Evolutionary conservation across 768 basidiomycete species (phyloP), one percentile per base, ranked within the genome.

Genomic region (Russula griseocarnosa): DNA sequence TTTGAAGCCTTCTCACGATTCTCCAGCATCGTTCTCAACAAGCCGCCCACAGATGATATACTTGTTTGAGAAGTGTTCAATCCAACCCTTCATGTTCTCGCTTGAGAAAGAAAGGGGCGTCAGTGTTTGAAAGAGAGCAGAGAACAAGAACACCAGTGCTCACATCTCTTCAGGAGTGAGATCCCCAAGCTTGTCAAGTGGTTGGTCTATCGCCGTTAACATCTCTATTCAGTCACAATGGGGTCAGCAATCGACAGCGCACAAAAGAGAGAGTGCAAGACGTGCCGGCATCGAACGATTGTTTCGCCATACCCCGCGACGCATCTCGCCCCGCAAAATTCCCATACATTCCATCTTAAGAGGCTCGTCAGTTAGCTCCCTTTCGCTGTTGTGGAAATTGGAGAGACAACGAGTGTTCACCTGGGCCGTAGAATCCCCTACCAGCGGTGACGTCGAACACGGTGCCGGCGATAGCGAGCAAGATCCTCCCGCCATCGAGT

Each of bases 261-360:
- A 26, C 32, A 28, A 40, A 40, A 11, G 58, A 11, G 40, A 71
- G n/a, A 30, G 10, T 7, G 40, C 22, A 32, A 18, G 11, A 18
- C 87, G 57, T 70, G 92, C 94, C 92, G n/a, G 78, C 28, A 55
- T 96, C 95, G 68, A 97, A 98, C 3, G 94, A 96, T 76, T 98
- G 95, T 76, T 95, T 97, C 9, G 96, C 96, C 92, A 98, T 95
- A 7, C 96, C 96, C 42, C 95, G 80, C 20, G 93, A 95, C 2
- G 96, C 96, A 76, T 99, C 96, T 55, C 95, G 77, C 7, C 96
- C 96, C 3, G 97, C 95, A 78, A 99, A 99, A 75, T 96, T 96
- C 34, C 93, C 95, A 72, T 98, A 98, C 83, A 94, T 92, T 0
- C 95, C 96, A 70, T 87, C 96, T 97, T 32, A 46, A 51, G 24